Evolutionary conservation across 768 basidiomycete genomes (phyloP), one percentile per base, ranked within the genome.

Genomic region (Russula griseocarnosa): DNA sequence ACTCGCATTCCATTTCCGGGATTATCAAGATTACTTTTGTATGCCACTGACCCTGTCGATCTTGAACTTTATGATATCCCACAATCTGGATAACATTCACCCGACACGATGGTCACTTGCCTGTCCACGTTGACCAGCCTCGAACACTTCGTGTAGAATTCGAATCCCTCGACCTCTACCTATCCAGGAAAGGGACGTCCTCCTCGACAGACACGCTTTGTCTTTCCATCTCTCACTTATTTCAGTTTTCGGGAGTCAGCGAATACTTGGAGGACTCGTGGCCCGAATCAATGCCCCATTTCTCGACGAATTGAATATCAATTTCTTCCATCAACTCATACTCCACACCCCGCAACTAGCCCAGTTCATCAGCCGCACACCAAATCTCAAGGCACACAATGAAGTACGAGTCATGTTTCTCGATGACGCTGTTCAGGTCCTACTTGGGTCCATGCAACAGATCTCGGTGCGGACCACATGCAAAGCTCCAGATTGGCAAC

Each of bases 191-290:
- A 40, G 38, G 16, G 16, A 16, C 38, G 14, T 16, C 38, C 38
- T 1, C 38, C 38, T 38, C 38, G 1, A 14, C 5, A 13, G 3
- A 16, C 38, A 1, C 38, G 38, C 16, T 40, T 16, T 18, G 16
- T 2, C 38, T 16, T 40, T 0, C 38, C 16, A 1, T 0, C 5
- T 18, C 38, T 53, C 26, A 6, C 40, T 32, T 11, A 3, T 5
- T 20, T 53, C 30, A 8, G 3, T 53, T 53, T 20, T 9, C 20
- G 42, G 40, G 59, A 3, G 10, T 16, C 22, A 32, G 30, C 40
- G 28, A 60, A 16, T 60, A 53, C 40, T 30, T 53, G 26, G 59
- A 60, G 51, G 59, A 53, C 28, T 53, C 13, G 51, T 52, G 8
- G 18, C 51, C 9, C 30, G 30, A 18, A n/a, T 53, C 20, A 32